phyloP scores from a whole-genome alignment of 768 basidiomycete genomes.

The Kwoniella heveanensis region DNA sequence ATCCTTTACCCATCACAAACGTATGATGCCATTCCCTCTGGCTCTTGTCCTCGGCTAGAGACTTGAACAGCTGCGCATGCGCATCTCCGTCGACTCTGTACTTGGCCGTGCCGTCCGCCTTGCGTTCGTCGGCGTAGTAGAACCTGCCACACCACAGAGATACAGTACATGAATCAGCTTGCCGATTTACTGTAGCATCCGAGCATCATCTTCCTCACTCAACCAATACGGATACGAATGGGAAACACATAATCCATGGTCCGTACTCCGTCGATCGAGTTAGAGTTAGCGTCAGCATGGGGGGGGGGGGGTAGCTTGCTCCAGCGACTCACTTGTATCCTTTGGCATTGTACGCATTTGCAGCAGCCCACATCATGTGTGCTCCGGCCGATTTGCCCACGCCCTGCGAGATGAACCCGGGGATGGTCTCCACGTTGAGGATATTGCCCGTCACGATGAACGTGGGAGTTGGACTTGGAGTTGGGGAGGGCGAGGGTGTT shows the following conservation, averaged over 20 bases:
- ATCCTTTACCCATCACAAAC: conserved; percentile 28
- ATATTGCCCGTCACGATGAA: conserved; percentile 34
- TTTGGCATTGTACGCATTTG: conserved; percentile 18
- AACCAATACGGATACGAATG: no score
- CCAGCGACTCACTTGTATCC: conserved; percentile 33
- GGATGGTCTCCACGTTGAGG: conserved; percentile 16
- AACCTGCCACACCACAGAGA: conserved; percentile 24
- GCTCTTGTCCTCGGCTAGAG: conserved; percentile 8
- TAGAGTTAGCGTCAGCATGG: no score
- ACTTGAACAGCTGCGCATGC: conserved; percentile 21
- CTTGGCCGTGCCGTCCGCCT: conserved; percentile 19
- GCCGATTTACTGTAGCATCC: no score
- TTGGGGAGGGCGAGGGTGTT: no score
- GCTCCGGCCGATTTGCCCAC: conserved; percentile 22
- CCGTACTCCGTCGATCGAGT: no score
- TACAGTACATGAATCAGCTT: no score
- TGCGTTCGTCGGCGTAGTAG: conserved; percentile 33
- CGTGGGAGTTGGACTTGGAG: no score
- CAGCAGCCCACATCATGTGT: conserved; percentile 24
- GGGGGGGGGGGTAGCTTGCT: no score
- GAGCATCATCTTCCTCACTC: no score
- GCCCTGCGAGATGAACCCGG: conserved; percentile 13
- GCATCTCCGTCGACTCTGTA: conserved; percentile 24
- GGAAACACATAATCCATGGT: no score
- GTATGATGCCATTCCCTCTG: conserved; percentile 30